Evolutionary conservation across 371 early-diverging fungal genomes (phyloP), one percentile per base, ranked within the genome.

Genomic region (Mucor racemosus): DNA sequence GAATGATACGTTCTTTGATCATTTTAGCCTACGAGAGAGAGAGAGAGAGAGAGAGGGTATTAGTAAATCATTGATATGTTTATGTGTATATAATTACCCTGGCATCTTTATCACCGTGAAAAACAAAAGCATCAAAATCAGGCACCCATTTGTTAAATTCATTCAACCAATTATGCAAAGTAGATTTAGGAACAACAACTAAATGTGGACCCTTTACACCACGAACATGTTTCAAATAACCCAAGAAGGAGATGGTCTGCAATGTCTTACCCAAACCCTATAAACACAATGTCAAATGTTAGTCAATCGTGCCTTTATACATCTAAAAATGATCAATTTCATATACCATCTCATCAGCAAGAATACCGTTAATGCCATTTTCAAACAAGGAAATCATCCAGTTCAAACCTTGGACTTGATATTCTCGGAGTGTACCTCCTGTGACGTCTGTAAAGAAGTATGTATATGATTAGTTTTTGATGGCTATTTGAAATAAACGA

Each of bases 201-300:
- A 95, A 79, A 86, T 94, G 95, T 54, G 97, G 97, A 3, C 96
- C 98, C 26, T 76, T 69, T 19, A 88, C 85, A 57, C 86, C 84
- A 48, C 88, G 89, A 42, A 88, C 89, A 79, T 93, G 90, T 79
- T 94, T 95, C 60, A 97, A 86, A 74, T 92, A 99, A 17, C 95
- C 97, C 42, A 97, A 86, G 77, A 99, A 98, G 13, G 97, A 93
- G 55, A 99, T 99, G 4, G 95, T 92, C 76, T 99, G 99, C 17
- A 99, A 83, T 1, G 99, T 99, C 79, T 99, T 99, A 42, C 99
- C 99, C 53, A 99, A 88, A 62, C 99, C 99, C 96, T 92, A 62
- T 38, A 4, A 14, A n/a, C 3, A 17, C 48, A 63, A 3, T 21
- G 21, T 11, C 38, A 38, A 10, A 10, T 9, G 19, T 50, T 50